These are phyloP conservation scores for Cicer arietinum DNA, from an alignment of 306 rosid species.

Conservation along the genomic window DNA sequence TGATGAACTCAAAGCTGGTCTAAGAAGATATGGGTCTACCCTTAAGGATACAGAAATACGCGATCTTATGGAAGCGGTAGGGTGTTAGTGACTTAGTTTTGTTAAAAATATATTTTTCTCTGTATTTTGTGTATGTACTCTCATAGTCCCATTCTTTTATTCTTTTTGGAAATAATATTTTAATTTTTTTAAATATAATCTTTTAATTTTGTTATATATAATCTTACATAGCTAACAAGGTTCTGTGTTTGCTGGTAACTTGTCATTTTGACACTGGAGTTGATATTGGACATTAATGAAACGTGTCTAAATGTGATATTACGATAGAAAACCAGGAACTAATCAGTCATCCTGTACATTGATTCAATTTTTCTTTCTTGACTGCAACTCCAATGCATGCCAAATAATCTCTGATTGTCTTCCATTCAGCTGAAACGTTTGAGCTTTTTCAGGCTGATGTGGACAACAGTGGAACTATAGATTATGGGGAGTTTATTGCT, in stretches of 20 bases:
- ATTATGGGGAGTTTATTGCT: conserved; percentile 95
- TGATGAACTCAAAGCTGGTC: conserved; percentile 97
- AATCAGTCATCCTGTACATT: conserved; percentile 28
- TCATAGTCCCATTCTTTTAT: no score
- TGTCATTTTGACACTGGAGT: conserved; percentile 22
- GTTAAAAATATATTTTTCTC: no score
- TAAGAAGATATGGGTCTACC: conserved; percentile 94
- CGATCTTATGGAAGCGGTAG: conserved; percentile 95
- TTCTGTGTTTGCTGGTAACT: background rate
- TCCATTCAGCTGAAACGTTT: conserved; percentile 47
- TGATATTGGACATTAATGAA: conserved; percentile 29
- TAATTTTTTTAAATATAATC: conserved; percentile 21
- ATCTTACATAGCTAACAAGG: no score
- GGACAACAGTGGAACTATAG: conserved; percentile 95
- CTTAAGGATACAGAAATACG: conserved; percentile 91
- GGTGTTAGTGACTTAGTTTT: no score
- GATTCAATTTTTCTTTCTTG: conserved; percentile 11
- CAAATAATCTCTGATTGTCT: conserved; percentile 30
- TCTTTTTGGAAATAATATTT: no score
- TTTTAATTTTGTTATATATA: conserved; percentile 18
- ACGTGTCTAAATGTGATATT: conserved; percentile 27
- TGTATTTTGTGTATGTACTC: no score
- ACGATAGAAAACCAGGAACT: conserved; percentile 27
- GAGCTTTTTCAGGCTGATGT: conserved; percentile 85
- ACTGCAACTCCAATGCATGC: conserved; percentile 26